Conservation (phyloP, 257 asterid genomes). For the Misopates orontium region DNA sequence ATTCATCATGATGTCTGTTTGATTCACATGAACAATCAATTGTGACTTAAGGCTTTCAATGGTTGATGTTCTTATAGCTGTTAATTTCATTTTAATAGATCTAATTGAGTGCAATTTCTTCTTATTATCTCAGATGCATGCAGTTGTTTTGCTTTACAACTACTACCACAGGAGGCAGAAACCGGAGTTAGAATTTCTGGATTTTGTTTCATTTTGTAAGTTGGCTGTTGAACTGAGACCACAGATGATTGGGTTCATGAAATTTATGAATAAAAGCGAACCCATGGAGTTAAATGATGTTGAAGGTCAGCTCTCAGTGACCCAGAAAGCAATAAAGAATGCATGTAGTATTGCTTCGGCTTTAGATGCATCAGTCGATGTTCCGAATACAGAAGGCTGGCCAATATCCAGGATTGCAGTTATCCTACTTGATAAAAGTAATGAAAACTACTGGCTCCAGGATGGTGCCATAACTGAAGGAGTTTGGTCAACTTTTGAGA, state of each 20-base stretch:
- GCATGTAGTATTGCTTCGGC: conserved; percentile 57
- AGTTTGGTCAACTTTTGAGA: conserved; percentile 64
- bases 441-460: conserved; percentile 49
- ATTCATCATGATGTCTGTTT: no score
- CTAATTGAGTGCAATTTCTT: no score
- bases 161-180: conserved; percentile 67
- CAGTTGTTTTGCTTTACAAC: conserved; percentile 82
- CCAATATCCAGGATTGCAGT: conserved; percentile 59
- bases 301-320: conserved; percentile 45
- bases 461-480: conserved; percentile 51
- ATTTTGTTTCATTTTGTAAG: conserved; percentile 48
- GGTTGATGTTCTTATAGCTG: no score
- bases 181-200: conserved; percentile 36
- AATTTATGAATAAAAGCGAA: conserved; percentile 18
- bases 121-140: conserved; percentile 55
- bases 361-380: conserved; percentile 46
- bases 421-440: conserved; percentile 49
- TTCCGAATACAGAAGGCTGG: conserved; percentile 41
- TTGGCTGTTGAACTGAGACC: conserved; percentile 47
- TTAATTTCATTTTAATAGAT: no score
- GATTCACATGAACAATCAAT: no score
- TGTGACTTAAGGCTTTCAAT: no score
- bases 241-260: conserved; percentile 48
- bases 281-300: conserved; percentile 16
- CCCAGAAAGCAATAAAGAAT: conserved; percentile 56